phyloP scores from a whole-genome alignment of 352 stramenopile genomes.

The Pythium rishiriense region DNA sequence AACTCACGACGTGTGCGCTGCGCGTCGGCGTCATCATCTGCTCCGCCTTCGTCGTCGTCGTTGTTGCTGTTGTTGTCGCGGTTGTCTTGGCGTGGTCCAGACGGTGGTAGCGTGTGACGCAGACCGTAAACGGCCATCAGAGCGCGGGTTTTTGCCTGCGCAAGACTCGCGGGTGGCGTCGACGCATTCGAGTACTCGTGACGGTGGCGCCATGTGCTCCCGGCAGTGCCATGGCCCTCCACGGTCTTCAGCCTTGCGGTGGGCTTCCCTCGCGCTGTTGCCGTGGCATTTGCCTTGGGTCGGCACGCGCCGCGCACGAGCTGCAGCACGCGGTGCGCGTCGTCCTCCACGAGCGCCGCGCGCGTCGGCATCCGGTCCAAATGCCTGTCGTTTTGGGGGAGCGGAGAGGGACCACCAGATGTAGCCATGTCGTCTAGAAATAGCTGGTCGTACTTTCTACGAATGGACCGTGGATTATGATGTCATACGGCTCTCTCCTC shows the following conservation, averaged over 20 bases:
- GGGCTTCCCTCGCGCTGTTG: not conserved
- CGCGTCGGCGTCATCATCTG: conserved; percentile 3
- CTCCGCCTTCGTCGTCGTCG: not conserved
- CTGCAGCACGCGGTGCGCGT: conserved; percentile 55
- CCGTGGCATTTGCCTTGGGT: not conserved
- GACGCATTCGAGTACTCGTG: not conserved
- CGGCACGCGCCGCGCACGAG: conserved; percentile 27
- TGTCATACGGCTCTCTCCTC: too few relatives aligned
- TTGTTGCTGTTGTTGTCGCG: not conserved
- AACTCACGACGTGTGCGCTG: conserved; percentile 29
- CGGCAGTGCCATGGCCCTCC: not conserved
- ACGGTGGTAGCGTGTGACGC: not conserved
- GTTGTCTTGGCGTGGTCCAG: not conserved
- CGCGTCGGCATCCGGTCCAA: not conserved
- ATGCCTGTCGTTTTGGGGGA: not conserved
- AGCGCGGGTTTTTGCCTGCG: conserved; percentile 22
- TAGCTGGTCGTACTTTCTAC: not conserved
- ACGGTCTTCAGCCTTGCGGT: too few relatives aligned
- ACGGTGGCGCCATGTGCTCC: conserved; percentile 2
- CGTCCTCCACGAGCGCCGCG: conserved; percentile 44
- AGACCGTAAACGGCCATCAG: conserved; percentile 28
- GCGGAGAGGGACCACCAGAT: not conserved
- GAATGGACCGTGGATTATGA: conserved; percentile 1
- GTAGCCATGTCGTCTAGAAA: conserved; percentile 21
- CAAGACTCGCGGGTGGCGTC: conserved; percentile 4